These are phyloP conservation scores for Pseudogymnoascus sp. DNA, from an alignment of 2,329 filamentous ascomycete species.

Conservation along the genomic window DNA sequence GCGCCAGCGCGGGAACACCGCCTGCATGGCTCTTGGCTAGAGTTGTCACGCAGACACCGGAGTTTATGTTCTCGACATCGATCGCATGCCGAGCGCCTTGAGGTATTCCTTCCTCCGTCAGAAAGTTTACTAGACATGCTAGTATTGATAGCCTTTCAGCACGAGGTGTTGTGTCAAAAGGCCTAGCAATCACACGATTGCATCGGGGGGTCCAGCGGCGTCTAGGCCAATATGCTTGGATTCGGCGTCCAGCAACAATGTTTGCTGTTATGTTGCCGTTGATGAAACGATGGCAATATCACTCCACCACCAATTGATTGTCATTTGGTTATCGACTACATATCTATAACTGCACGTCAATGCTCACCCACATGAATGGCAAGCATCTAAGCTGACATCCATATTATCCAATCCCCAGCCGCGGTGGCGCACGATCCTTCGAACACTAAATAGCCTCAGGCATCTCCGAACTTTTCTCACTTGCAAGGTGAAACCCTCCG, in stretches of 20 bases:
- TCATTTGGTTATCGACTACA: background rate
- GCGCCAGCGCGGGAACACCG: background rate
- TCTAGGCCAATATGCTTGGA: background rate
- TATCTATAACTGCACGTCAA: background rate
- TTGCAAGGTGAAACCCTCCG: background rate
- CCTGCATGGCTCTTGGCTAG: background rate
- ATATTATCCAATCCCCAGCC: background rate
- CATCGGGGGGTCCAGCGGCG: background rate
- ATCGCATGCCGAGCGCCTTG: conserved; percentile 2
- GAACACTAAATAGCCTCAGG: background rate
- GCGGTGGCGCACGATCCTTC: background rate
- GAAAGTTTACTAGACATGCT: background rate
- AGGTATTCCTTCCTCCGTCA: background rate
- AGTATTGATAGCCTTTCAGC: background rate
- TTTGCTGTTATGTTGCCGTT: background rate
- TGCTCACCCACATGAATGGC: background rate
- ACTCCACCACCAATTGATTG: background rate
- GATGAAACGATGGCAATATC: background rate
- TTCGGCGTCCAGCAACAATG: background rate
- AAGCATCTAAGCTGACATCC: background rate
- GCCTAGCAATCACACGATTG: background rate
- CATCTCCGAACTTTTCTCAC: conserved; percentile 3
- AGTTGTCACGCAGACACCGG: background rate
- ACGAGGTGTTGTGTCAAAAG: background rate
- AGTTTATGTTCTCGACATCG: conserved; percentile 6